Base-by-base conservation (phyloP, 805 yeast genomes). In the Candida sonorensis region DNA sequence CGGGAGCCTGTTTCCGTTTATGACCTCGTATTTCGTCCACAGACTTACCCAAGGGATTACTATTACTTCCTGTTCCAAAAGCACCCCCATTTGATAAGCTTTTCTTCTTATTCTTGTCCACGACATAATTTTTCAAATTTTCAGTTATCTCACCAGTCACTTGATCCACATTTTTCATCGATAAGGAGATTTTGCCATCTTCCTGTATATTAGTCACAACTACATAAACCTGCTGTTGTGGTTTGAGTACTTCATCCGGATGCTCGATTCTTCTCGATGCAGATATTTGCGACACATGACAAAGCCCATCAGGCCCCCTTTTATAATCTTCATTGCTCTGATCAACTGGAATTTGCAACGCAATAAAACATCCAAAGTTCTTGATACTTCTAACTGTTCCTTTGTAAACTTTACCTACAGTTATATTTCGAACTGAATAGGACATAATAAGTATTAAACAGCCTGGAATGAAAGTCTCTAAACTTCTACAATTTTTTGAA, bases 351-450 rank as follows among this genome's bases (percentile, higher is more conserved):
- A 31, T 73, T 5, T 54, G 41, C 1, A 88, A 51, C 8, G 72
- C 55, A 0, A 86, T 70, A 50, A 88, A 90, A 1, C 86, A 94
- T 1, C 97, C 97, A 56, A 76, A 88, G 2, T 69, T 54, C 26
- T 76, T 75, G 1, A 83, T 45, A 27, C 71, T 73, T 29, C 64
- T 65, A 3, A 90, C 80, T 17, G 42, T 55, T 0, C 94, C 97
- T 18, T 54, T 55, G 44, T 80, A 77, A 0, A 83, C 59, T 16
- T 64, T 53, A 12, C 73, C 76, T n/a, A n/a, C n/a, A n/a, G n/a
- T n/a, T n/a, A n/a, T n/a, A n/a, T n/a, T n/a, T n/a, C n/a, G n/a
- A n/a, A n/a, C n/a, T n/a, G n/a, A n/a, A n/a, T n/a, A n/a, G n/a
- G n/a, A n/a, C n/a, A n/a, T n/a, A n/a, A n/a, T n/a, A n/a, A n/a